Conservation (phyloP, 179 eudicot genomes). For the Heliamphora pulchella region DNA sequence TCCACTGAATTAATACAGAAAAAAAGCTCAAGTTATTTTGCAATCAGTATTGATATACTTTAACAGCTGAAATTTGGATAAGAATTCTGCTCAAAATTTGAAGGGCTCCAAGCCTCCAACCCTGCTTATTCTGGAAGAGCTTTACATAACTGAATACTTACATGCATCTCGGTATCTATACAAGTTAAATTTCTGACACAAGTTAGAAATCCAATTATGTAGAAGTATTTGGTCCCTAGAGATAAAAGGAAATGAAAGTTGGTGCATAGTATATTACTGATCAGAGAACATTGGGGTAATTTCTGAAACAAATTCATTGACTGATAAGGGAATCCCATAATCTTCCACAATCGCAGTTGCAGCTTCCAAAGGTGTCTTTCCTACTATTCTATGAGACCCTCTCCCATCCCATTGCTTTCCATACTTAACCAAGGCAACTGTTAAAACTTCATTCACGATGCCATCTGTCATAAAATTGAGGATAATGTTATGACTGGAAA, state of each 20-base stretch:
- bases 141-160: background rate
- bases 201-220: background rate
- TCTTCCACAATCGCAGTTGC: conserved; percentile 70
- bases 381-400: conserved; percentile 45
- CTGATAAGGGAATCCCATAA: conserved; percentile 59
- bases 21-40: background rate
- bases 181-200: background rate
- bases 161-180: background rate
- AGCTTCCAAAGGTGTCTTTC: conserved; percentile 79
- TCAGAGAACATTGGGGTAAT: conserved; percentile 43
- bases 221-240: background rate
- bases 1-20: background rate
- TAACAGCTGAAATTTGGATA: background rate
- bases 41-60: background rate
- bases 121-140: background rate
- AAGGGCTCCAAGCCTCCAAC: background rate
- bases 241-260: conserved; percentile 13
- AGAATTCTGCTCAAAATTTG: background rate
- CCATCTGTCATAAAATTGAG: conserved; percentile 54
- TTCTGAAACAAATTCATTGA: conserved; percentile 59
- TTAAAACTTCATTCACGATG: conserved; percentile 56
- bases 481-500: conserved; percentile 16
- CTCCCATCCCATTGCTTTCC: conserved; percentile 92
- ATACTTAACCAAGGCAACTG: conserved; percentile 52
- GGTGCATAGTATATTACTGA: conserved; percentile 12